These are phyloP conservation scores for Isatis tinctoria DNA, from an alignment of 345 rosid species.

Conservation along the genomic window DNA sequence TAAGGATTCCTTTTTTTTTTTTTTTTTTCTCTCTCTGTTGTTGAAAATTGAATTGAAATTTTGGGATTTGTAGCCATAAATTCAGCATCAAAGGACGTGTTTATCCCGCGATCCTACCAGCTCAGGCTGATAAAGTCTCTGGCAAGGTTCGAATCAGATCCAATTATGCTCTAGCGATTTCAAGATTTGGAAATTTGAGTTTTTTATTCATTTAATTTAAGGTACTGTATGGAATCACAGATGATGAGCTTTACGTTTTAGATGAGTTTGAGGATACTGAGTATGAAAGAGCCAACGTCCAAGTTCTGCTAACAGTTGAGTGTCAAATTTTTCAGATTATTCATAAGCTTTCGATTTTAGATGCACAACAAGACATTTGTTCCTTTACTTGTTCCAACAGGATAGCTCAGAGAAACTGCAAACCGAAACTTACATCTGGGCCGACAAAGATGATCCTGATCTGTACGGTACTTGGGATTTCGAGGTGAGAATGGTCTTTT, in stretches of 20 bases:
- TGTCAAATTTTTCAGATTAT: background rate
- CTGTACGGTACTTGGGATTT: slow-evolving; percentile 82
- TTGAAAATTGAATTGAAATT: background rate
- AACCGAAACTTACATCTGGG: slow-evolving; percentile 68
- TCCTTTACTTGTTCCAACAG: slow-evolving; percentile 30
- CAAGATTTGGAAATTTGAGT: background rate
- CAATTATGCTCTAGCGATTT: background rate
- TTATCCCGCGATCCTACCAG: slow-evolving; percentile 85
- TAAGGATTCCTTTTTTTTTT: slow-evolving; percentile 16
- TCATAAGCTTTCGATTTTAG: too few relatives aligned
- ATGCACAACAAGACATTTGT: too few relatives aligned
- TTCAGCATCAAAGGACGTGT: slow-evolving; percentile 83
- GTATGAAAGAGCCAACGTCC: slow-evolving; percentile 49
- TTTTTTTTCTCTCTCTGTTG: background rate
- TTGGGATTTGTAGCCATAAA: slow-evolving; percentile 56
- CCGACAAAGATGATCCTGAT: slow-evolving; percentile 54
- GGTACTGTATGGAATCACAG: slow-evolving; percentile 70
- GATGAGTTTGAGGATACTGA: slow-evolving; percentile 78
- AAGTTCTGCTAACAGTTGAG: slow-evolving; percentile 58
- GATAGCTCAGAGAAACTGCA: slow-evolving; percentile 45
- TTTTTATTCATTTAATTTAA: slow-evolving; percentile 15
- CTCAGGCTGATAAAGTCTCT: slow-evolving; percentile 38
- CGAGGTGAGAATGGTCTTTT: slow-evolving; percentile 44
- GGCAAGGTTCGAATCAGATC: slow-evolving; percentile 49
- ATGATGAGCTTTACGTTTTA: slow-evolving; percentile 54